Evolutionary conservation across 2,329 filamentous ascomycete species (phyloP).

Genomic region (Clarireedia homoeocarpa): DNA sequence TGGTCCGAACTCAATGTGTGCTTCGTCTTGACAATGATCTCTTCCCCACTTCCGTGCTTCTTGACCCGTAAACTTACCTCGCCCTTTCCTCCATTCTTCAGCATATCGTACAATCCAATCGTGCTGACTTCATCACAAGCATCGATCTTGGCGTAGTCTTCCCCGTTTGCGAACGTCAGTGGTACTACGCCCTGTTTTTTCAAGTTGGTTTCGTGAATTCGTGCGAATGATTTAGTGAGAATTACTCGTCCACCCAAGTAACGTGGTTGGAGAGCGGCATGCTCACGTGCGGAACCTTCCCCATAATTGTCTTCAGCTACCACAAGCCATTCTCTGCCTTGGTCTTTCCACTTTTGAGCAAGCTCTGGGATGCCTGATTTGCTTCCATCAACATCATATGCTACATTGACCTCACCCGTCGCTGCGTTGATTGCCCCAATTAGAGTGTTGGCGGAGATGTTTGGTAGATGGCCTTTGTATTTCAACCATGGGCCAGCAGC

Average conservation of each 20-base stretch:
- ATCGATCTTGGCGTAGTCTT: constrained; percentile 76
- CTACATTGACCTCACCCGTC: constrained; percentile 85
- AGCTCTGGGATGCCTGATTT: constrained; percentile 78
- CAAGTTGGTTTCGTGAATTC: constrained; percentile 91
- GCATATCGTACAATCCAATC: constrained; percentile 74
- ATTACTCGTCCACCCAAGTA: constrained; percentile 83
- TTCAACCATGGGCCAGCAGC: constrained; percentile 96
- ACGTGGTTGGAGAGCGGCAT: constrained; percentile 84
- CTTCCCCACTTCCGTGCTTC: constrained; percentile 53
- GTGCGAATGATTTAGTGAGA: constrained; percentile 77
- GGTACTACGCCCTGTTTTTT: constrained; percentile 98
- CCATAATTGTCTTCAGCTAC: constrained; percentile 98
- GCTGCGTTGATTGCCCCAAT: constrained; percentile 91
- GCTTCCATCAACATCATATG: constrained; percentile 76
- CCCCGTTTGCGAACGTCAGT: constrained; percentile 80
- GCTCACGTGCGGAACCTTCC: constrained; percentile 81
- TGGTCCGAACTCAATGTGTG: constrained; percentile 88
- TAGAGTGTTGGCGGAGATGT: constrained; percentile 95
- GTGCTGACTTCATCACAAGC: constrained; percentile 81
- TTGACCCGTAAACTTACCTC: constrained; percentile 61
- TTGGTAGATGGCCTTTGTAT: constrained; percentile 97
- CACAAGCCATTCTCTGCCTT: constrained; percentile 77
- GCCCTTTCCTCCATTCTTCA: constrained; percentile 70
- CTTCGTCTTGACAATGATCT: constrained; percentile 65
- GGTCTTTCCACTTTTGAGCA: constrained; percentile 71